Base-by-base conservation (phyloP, 164 flowering plant genomes). In the Stephania japonica region DNA sequence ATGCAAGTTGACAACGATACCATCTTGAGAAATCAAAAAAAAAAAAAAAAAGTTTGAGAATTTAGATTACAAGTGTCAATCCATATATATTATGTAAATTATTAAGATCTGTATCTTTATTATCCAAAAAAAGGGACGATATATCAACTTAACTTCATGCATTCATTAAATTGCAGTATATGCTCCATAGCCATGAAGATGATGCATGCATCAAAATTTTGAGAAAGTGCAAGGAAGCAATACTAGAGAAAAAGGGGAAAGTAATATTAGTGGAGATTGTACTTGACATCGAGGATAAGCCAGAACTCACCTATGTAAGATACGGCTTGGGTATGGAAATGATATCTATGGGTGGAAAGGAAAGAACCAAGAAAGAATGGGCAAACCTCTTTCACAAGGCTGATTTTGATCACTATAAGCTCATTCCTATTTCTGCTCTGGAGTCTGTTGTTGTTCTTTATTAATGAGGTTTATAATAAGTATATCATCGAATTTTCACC, bases 181-280 rank as follows among this genome's bases (percentile, higher is more conserved):
- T 49, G 1, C 56, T 49, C 56, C 56, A 49, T 49, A 49, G 16
- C 56, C 56, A 49, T 1, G 56, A 5, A 49, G 56, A 49, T 49
- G 56, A 49, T 49, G 56, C 56, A 1, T 49, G 56, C 56, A 49
- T 49, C 56, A 49, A 49, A 18, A 49, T 49, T 49, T 49, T 49
- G 56, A 68, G n/a, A 7, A 68, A 68, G 25, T 42, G 70, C 53
- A 69, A 69, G 71, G 61, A 69, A 11, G 71, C 70, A 38, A 16
- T 68, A 68, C 49, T 9, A 18, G 6, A 49, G 43, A 19, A 4
- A 38, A 44, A 26, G 41, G 69, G 69, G 44, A 67, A 26, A 26
- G 50, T 68, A 38, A 47, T 69, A 27, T 47, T 69, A 27, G 61
- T 69, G 13, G 61, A 69, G 42, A 69, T 44, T 7, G 38, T 69